Evolutionary conservation across 176 grass and related monocot genomes (phyloP).

Genomic region (Phoenix roebelenii): DNA sequence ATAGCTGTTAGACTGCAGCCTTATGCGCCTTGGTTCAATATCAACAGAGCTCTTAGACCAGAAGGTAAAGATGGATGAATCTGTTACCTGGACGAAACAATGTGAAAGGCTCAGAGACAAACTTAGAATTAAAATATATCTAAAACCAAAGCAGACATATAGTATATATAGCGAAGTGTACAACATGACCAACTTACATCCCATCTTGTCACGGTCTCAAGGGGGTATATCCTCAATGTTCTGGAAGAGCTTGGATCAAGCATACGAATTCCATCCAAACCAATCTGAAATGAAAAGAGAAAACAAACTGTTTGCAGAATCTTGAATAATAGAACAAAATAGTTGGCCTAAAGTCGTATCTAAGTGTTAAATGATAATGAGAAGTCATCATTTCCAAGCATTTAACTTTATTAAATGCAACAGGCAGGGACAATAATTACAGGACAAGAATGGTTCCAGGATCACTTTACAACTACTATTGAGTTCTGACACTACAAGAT

Average conservation of each 20-base stretch:
- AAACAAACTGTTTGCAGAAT: conserved; percentile 6
- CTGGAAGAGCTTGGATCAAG: conserved; percentile 88
- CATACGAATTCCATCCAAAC: conserved; percentile 99
- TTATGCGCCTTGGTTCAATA: conserved; percentile 75
- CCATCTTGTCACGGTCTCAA: conserved; percentile 91
- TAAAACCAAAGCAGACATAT: no score
- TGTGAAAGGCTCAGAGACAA: conserved; percentile 2
- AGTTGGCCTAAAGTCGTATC: no score
- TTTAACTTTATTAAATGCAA: no score
- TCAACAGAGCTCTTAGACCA: conserved; percentile 97
- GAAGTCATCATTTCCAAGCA: no score
- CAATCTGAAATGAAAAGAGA: conserved; percentile 37
- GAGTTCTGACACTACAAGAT: no score
- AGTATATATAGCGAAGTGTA: no score
- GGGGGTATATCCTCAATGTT: conserved; percentile 77
- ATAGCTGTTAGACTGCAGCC: conserved; percentile 91
- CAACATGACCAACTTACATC: conserved; percentile 49
- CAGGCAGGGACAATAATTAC: no score
- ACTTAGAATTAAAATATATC: no score
- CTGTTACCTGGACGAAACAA: conserved; percentile 50
- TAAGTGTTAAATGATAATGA: no score
- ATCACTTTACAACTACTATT: no score
- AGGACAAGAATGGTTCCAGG: no score
- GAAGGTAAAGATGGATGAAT: conserved; percentile 91
- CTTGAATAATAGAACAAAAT: no score